Evolutionary conservation across 164 flowering plant genomes (phyloP).

Genomic region (Chloranthus sessilifolius): DNA sequence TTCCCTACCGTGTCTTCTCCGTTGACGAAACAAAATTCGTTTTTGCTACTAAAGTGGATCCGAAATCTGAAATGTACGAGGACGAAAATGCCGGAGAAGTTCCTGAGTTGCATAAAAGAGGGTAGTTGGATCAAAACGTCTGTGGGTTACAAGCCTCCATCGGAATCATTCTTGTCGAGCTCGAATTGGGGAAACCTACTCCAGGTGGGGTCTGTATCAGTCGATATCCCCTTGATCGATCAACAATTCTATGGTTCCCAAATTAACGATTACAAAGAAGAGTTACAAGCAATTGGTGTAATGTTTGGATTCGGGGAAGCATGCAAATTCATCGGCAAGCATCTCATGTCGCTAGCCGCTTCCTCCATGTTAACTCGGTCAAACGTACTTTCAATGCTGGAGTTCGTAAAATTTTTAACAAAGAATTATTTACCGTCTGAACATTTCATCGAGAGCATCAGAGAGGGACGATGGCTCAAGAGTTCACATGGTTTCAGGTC

Average conservation of each 20-base stretch:
- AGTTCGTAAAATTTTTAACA: conserved; percentile 41
- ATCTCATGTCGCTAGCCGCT: conserved; percentile 46
- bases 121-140: conserved; percentile 56
- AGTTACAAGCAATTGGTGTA: conserved; percentile 49
- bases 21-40: conserved; percentile 45
- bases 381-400: conserved; percentile 43
- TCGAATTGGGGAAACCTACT: conserved; percentile 38
- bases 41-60: conserved; percentile 54
- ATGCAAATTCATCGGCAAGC: conserved; percentile 49
- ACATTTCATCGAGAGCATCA: conserved; percentile 37
- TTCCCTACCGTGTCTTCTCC: conserved; percentile 39
- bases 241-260: conserved; percentile 33
- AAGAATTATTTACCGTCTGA: conserved; percentile 25
- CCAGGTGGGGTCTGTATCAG: conserved; percentile 46
- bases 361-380: conserved; percentile 26
- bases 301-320: conserved; percentile 50
- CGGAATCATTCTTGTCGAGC: conserved; percentile 37
- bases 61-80: conserved; percentile 15
- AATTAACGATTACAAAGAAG: conserved; percentile 35
- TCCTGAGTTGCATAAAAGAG: conserved; percentile 38
- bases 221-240: conserved; percentile 65
- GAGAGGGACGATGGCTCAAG: conserved; percentile 37
- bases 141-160: conserved; percentile 43
- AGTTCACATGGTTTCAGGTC: conserved; percentile 39
- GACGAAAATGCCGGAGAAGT: conserved; percentile 23